A percentile compares a stretch with the other conserved stretches of the same genome.
phyloP scores from a whole-genome alignment of 2,329 filamentous ascomycete genomes.

The Neonectria coccinea region DNA sequence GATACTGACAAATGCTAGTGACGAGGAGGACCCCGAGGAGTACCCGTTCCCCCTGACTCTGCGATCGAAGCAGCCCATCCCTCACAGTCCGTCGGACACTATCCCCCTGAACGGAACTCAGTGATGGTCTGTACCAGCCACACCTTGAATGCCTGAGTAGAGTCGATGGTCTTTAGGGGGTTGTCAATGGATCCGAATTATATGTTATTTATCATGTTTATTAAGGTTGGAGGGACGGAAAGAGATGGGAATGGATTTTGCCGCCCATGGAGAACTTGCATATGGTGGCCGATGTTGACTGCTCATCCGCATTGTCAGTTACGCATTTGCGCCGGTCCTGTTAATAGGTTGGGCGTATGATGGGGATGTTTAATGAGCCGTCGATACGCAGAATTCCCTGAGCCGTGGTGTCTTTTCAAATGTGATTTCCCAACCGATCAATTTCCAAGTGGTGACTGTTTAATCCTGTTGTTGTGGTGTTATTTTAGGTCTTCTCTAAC shows the following conservation, averaged over 20 bases:
- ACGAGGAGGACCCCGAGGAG: conserved; percentile 91
- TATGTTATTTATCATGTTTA: conserved; percentile 20
- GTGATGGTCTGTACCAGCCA: not conserved
- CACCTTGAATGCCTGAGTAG: not conserved
- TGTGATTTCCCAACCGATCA: not conserved
- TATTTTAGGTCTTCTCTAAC: too few species aligned
- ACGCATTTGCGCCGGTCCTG: conserved; percentile 23
- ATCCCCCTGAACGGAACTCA: conserved; percentile 41
- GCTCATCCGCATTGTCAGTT: conserved; percentile 20
- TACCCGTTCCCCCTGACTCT: conserved; percentile 71
- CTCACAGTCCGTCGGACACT: conserved; percentile 41
- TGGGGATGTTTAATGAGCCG: conserved; percentile 24
- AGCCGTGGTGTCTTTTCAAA: not conserved
- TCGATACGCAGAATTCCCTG: conserved; percentile 12
- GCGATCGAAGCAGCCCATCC: conserved; percentile 61
- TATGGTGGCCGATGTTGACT: conserved; percentile 21
- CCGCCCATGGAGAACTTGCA: conserved; percentile 17
- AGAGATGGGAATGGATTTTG: conserved; percentile 27
- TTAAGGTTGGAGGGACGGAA: conserved; percentile 14
- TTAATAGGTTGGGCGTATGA: conserved; percentile 22
- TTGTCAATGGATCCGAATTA: conserved; percentile 2
- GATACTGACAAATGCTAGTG: conserved; percentile 63
- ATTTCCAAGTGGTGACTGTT: not conserved
- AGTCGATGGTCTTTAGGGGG: not conserved
- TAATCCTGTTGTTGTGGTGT: too few species aligned